Conservation (phyloP, 83 land plant genomes). For the Picea mariana region DNA sequence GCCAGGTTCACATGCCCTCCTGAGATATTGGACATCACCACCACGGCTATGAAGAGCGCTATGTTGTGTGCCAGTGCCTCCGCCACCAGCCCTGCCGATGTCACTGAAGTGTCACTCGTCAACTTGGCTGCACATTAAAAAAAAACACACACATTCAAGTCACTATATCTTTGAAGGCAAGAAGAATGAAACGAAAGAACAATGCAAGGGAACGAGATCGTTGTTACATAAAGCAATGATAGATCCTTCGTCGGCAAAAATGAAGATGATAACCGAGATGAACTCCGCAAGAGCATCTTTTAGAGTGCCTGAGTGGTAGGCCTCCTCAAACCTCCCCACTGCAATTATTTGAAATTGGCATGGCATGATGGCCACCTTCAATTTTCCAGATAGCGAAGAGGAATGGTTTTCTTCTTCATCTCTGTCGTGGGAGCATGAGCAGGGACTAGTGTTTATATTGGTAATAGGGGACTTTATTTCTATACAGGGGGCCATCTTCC, state of each 20-base stretch:
- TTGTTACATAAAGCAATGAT: slow-evolving; percentile 50
- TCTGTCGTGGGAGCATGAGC: too few species aligned
- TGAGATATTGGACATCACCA: slow-evolving; percentile 52
- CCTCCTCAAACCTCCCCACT: slow-evolving; percentile 58
- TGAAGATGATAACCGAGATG: slow-evolving; percentile 65
- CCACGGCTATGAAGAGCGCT: slow-evolving; percentile 50
- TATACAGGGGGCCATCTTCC: too few species aligned
- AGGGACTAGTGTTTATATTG: too few species aligned
- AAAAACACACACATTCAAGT: background rate
- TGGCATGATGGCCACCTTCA: too few species aligned
- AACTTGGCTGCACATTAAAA: slow-evolving; percentile 28
- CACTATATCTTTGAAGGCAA: background rate
- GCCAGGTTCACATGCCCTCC: slow-evolving; percentile 73
- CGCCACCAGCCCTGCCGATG: slow-evolving; percentile 42
- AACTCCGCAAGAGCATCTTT: slow-evolving; percentile 69
- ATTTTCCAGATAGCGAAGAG: too few species aligned
- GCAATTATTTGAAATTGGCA: slow-evolving; percentile 25
- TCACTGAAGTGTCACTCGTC: slow-evolving; percentile 16
- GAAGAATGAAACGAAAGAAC: background rate
- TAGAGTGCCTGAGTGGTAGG: slow-evolving; percentile 58
- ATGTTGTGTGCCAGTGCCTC: slow-evolving; percentile 58
- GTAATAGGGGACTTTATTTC: too few species aligned
- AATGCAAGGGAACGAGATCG: background rate
- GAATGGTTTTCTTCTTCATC: too few species aligned
- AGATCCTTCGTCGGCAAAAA: slow-evolving; percentile 70